Base-by-base conservation (phyloP, 2,329 filamentous ascomycete genomes). In the Cladosporium sp. region DNA sequence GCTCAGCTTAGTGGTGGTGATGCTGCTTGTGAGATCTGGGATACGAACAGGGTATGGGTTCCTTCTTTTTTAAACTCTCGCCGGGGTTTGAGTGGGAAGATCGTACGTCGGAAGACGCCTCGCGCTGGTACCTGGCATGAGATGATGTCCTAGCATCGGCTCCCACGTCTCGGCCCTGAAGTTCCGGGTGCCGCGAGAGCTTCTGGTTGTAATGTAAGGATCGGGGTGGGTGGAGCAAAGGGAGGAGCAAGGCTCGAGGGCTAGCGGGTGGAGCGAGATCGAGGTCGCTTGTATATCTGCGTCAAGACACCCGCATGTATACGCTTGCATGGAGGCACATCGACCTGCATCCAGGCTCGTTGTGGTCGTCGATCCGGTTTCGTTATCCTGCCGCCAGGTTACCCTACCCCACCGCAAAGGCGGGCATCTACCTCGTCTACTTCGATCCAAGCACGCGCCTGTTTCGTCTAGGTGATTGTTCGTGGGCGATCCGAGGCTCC, bases 211-310 rank as follows among this genome's bases (percentile, higher is more conserved):
- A 20, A 13, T 36, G 47, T 43, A 38, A 38, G 39, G 40, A 50
- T 42, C 20, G 39, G 15, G n/a, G 40, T 35, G 47, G 38, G 38
- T 50, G 47, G 47, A 50, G 43, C 43, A 22, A 29, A 33, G 32
- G 32, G 32, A 35, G 32, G 13, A 35, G 32, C 32, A 35, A 16
- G n/a, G 32, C 32, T 4, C 6, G 32, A n/a, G 32, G 46, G 35
- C 38, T 41, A 33, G 38, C 33, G 30, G 47, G 40, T 38, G 25
- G 15, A 38, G 45, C 45, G 36, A 43, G 47, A 43, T 50, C 47
- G 39, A 36, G 38, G 27, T 50, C 43, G 39, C 47, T 50, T 50
- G 47, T 50, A 50, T 50, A 50, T 50, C 39, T 50, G 47, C 40
- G 47, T 50, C 39, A 43, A 50, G 47, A 50, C 39, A 25, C 30